Percentiles rank a stretch among this genome's conserved stretches.
Evolutionary conservation across 768 basidiomycete species (phyloP).

Genomic region (Clitopilus hobsonii): DNA sequence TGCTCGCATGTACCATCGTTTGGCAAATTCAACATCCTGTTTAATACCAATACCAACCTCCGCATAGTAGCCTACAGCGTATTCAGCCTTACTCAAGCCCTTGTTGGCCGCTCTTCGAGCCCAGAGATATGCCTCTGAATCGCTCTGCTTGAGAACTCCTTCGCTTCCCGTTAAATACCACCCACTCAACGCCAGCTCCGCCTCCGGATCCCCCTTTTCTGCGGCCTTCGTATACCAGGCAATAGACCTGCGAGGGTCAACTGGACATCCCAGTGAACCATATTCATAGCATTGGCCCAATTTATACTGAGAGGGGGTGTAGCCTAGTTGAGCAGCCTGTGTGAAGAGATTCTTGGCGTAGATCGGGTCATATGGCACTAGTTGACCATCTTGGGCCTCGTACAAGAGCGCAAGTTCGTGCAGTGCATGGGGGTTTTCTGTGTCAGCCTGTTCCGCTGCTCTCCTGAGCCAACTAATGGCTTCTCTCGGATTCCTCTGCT

Average conservation of each 20-base stretch:
- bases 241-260: slow-evolving; percentile 91
- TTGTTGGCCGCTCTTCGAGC: slow-evolving; percentile 95
- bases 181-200: slow-evolving; percentile 92
- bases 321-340: slow-evolving; percentile 89
- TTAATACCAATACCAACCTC: slow-evolving; percentile 98
- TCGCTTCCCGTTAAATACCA: slow-evolving; percentile 98
- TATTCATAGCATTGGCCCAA: slow-evolving; percentile 96
- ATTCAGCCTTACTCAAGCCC: slow-evolving; percentile 94
- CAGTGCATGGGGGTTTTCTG: slow-evolving; percentile 95
- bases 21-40: slow-evolving; percentile 92
- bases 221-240: slow-evolving; percentile 99
- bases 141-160: slow-evolving; percentile 94
- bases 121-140: slow-evolving; percentile 99
- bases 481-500: slow-evolving; percentile 83
- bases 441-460: slow-evolving; percentile 96
- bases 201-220: slow-evolving; percentile 92
- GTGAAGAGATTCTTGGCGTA: slow-evolving; percentile 86
- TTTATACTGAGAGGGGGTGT: slow-evolving; percentile 92
- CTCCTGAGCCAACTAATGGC: slow-evolving; percentile 92
- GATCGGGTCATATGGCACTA: slow-evolving; percentile 75
- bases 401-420: slow-evolving; percentile 91
- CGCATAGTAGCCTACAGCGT: slow-evolving; percentile 97
- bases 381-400: slow-evolving; percentile 60
- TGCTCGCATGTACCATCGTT: slow-evolving; percentile 98
- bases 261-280: slow-evolving; percentile 80